These are phyloP conservation scores for Warburgia ugandensis DNA, from an alignment of 164 flowering plant genomes.

Conservation along the genomic window DNA sequence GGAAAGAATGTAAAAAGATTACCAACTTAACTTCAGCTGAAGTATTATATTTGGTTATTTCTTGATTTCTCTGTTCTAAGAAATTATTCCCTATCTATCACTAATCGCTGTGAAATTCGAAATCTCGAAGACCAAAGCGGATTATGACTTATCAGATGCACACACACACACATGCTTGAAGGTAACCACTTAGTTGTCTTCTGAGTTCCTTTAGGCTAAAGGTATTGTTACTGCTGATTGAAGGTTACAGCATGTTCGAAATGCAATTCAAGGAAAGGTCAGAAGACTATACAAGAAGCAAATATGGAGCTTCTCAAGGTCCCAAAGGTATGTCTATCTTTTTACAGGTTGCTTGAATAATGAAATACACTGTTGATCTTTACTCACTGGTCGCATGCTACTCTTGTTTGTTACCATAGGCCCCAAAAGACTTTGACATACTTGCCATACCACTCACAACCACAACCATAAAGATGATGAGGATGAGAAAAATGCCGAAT, in stretches of 20 bases:
- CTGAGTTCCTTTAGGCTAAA: not conserved
- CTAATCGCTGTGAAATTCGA: too few relatives aligned
- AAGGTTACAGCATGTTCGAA: constrained; percentile 90
- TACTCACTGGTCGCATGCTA: not conserved
- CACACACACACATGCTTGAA: not conserved
- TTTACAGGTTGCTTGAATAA: not conserved
- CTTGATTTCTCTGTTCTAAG: too few relatives aligned
- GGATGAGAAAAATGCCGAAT: constrained; percentile 50
- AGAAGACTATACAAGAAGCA: constrained; percentile 79
- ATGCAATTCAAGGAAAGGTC: constrained; percentile 90
- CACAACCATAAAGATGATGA: constrained; percentile 59
- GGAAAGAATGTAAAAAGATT: too few relatives aligned
- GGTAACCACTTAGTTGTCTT: not conserved
- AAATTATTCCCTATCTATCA: too few relatives aligned
- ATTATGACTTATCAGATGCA: not conserved
- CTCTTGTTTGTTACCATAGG: constrained; percentile 32
- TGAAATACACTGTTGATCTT: not conserved
- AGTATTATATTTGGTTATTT: too few relatives aligned
- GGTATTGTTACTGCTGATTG: not conserved
- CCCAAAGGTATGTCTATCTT: constrained; percentile 48
- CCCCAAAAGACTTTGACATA: constrained; percentile 79
- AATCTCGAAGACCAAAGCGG: too few relatives aligned
- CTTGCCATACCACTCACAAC: constrained; percentile 76
- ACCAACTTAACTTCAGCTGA: too few relatives aligned
- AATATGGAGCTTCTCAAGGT: constrained; percentile 64